Evolutionary conservation across 495 filamentous ascomycete species (phyloP), one percentile per base, ranked within the genome.

Genomic region (Podospora tetraspora): DNA sequence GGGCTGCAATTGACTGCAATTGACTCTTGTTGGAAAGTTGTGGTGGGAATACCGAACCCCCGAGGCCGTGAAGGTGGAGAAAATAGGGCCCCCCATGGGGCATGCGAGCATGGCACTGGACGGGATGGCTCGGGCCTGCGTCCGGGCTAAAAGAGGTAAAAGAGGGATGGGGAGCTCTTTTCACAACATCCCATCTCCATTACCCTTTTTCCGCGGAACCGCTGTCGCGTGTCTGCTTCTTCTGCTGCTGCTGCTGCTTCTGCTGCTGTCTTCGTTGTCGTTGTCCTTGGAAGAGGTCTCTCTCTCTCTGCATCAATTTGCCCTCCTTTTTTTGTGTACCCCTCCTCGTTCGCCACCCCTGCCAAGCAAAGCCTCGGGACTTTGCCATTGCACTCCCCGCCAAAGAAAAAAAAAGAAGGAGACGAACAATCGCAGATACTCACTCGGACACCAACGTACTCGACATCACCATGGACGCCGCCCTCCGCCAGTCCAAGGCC

Each of bases 401-500:
- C 43, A 52, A n/a, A 52, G 37, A 52, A 52, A 52, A 52, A 52
- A 52, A 52, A 52, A n/a, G 0, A 43, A 19, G 43, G n/a, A 52
- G 37, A 66, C 23, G n/a, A 25, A 25, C 60, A 23, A 61, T 67
- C 59, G 30, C 34, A 16, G 34, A 43, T 32, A 25, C 32, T 64
- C 29, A 25, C 32, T 64, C 29, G 27, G 60, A 29, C 43, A 65
- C n/a, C 11, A 4, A 30, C 8, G 29, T 16, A 37, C 23, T 21
- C 24, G 34, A 30, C 19, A 29, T 64, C 52, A 80, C 70, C 74
- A 99, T 99, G 95, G 95, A 99, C 83, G 84, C 94, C 66, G 87
- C 97, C 66, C 88, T 99, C 71, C 91, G 92, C 76, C 95, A 97
- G 80, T 97, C 93, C 72, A 91, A 92, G 79, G 86, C 90, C 73